Conservation (phyloP, 768 basidiomycete genomes). For the Psilocybe cubensis region DNA sequence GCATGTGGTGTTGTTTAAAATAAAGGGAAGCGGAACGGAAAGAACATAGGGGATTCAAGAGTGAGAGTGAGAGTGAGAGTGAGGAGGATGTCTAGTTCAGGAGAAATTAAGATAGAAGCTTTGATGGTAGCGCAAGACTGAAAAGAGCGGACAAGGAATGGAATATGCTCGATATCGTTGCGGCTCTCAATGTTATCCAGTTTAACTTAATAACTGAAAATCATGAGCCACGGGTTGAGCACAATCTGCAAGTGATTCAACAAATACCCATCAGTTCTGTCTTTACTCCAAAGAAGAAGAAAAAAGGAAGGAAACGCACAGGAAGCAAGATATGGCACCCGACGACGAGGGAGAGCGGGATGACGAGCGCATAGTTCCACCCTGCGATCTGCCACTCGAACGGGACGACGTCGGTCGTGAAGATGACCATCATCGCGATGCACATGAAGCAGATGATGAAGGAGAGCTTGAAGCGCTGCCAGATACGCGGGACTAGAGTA, state of each 20-base stretch:
- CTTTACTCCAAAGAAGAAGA: constrained; percentile 5
- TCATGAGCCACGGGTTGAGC: constrained; percentile 87
- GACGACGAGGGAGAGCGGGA: constrained; percentile 71
- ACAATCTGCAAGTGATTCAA: constrained; percentile 59
- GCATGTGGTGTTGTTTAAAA: not conserved
- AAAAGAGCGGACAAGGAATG: not conserved
- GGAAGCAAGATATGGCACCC: constrained; percentile 76
- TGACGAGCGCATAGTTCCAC: constrained; percentile 68
- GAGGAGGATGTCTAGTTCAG: too few relatives aligned
- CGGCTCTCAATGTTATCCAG: too few relatives aligned
- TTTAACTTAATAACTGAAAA: constrained; percentile 69
- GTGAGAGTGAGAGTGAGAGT: too few relatives aligned
- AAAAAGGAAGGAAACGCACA: constrained; percentile 41
- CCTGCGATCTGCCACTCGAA: constrained; percentile 69
- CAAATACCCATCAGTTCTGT: constrained; percentile 10
- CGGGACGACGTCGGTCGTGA: constrained; percentile 59
- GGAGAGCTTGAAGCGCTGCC: constrained; percentile 78
- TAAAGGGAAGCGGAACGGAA: too few relatives aligned
- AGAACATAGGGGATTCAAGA: too few relatives aligned
- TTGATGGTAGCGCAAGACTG: not conserved
- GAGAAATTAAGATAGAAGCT: constrained; percentile 4
- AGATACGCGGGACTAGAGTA: constrained; percentile 69
- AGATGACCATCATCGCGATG: constrained; percentile 65
- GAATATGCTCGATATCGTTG: too few relatives aligned
- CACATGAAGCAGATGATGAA: constrained; percentile 63